Percentiles rank a stretch among this genome's conserved stretches.
phyloP scores from a whole-genome alignment of 2,329 filamentous ascomycete species.

The Neofusicoccum umdonicola region DNA sequence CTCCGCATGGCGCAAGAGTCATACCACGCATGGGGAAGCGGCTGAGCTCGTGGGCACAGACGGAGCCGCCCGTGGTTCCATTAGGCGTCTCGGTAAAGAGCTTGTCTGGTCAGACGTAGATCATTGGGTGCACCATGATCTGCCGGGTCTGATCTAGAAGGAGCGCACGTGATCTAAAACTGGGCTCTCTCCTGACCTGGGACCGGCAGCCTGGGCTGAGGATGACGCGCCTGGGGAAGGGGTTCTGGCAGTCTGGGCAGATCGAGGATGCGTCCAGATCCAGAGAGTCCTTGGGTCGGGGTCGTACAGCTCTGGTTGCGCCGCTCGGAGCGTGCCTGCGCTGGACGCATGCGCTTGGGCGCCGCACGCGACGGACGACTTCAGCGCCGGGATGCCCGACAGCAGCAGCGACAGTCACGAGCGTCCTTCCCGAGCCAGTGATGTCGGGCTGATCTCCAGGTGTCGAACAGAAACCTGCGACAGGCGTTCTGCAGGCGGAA shows the following conservation, averaged over 20 bases:
- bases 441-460: background rate
- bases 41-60: conserved; percentile 1
- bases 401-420: background rate
- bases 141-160: conserved; percentile 11
- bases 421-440: background rate
- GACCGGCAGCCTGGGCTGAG: background rate
- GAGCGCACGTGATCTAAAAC: conserved; percentile 11
- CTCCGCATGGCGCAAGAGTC: background rate
- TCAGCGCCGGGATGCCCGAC: background rate
- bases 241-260: conserved; percentile 1
- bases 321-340: background rate
- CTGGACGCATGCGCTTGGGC: background rate
- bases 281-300: background rate
- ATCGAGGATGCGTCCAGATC: background rate
- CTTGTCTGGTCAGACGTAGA: conserved; percentile 15
- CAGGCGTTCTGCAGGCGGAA: background rate
- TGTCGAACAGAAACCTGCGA: background rate
- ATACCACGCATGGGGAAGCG: background rate
- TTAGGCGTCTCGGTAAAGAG: conserved; percentile 12
- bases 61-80: background rate
- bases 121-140: conserved; percentile 6
- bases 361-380: background rate
- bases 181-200: conserved; percentile 13
- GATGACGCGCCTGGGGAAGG: conserved; percentile 14
- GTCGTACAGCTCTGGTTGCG: background rate